Conservation (phyloP, 257 asterid species). For the Salvia miltiorrhiza region DNA sequence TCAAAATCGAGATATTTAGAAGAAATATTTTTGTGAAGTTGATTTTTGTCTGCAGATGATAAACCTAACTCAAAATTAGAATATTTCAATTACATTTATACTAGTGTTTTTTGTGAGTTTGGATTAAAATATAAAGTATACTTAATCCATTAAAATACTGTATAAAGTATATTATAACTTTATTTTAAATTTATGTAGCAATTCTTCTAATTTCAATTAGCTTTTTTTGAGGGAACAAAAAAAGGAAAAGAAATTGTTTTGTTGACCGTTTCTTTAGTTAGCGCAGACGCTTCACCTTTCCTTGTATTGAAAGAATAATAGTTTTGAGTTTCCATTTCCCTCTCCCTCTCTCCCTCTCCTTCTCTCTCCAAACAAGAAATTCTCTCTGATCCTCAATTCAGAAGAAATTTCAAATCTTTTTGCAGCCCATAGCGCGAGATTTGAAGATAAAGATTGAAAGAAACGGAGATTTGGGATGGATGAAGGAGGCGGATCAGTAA, state of each 20-base stretch:
- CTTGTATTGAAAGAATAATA: not conserved
- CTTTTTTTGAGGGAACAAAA: not conserved
- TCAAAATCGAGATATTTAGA: not conserved
- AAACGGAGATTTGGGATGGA: conserved; percentile 27
- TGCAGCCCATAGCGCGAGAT: not conserved
- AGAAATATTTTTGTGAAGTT: not conserved
- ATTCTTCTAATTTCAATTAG: not conserved
- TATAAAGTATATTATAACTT: not conserved
- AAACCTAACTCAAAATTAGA: not conserved
- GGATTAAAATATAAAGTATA: too few species aligned
- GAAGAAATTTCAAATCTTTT: conserved; percentile 6
- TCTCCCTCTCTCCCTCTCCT: not conserved
- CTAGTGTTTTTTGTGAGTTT: too few species aligned
- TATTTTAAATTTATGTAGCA: not conserved
- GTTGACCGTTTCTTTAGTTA: conserved; percentile 39
- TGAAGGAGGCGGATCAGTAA: conserved; percentile 33
- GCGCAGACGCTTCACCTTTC: conserved; percentile 3
- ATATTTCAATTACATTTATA: not conserved
- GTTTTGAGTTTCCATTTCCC: conserved; percentile 10
- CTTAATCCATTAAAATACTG: not conserved
- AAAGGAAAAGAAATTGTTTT: not conserved
- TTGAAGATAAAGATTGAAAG: conserved; percentile 7
- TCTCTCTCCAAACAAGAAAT: conserved; percentile 2
- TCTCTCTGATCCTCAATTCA: conserved; percentile 14
- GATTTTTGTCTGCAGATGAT: not conserved